Conservation (phyloP, 345 rosid species). For the Eucalyptus sp. region DNA sequence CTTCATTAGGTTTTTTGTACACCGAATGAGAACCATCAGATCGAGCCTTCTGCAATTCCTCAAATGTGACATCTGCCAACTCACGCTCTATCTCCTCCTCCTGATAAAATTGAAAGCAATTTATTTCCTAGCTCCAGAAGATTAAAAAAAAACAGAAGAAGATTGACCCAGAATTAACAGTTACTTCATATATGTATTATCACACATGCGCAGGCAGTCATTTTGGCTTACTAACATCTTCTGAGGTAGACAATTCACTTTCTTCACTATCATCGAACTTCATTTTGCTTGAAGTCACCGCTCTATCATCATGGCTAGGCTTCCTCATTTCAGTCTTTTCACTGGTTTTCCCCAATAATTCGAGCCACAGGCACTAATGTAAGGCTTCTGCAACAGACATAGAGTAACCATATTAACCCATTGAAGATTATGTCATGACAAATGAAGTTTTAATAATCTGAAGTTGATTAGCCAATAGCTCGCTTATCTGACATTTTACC, state of each 20-base stretch:
- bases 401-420: neutral
- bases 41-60: conserved; percentile 58
- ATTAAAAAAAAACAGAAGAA: neutral
- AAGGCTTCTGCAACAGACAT: neutral
- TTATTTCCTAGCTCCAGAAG: neutral
- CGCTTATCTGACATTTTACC: neutral
- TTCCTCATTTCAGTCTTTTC: conserved; percentile 9
- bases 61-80: conserved; percentile 64
- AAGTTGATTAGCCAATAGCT: neutral
- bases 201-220: neutral
- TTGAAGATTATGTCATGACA: neutral
- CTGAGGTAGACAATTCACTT: conserved; percentile 11
- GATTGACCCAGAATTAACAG: neutral
- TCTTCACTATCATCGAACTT: conserved; percentile 19
- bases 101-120: neutral
- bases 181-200: neutral
- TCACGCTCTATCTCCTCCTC: conserved; percentile 59
- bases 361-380: neutral
- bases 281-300: conserved; percentile 8
- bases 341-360: neutral
- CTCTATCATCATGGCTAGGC: neutral
- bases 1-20: conserved; percentile 12
- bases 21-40: conserved; percentile 59
- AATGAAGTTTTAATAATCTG: neutral
- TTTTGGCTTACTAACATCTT: conserved; percentile 14